A percentile compares a stretch with the other conserved stretches of the same genome.
phyloP scores from a whole-genome alignment of 768 basidiomycete genomes.

The Rhizopogon sp. region DNA sequence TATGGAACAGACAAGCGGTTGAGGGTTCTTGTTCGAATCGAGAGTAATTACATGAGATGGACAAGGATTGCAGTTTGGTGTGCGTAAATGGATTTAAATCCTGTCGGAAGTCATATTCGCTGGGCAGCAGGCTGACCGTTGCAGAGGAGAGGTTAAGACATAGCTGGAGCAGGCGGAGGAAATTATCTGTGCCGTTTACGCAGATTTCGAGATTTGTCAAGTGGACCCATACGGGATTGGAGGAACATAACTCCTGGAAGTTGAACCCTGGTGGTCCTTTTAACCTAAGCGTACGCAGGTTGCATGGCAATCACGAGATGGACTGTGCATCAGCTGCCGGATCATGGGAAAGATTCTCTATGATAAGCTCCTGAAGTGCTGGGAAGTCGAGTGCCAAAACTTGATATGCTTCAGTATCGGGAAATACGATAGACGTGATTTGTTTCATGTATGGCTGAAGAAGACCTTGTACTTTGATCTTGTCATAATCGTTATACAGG shows the following conservation, averaged over 20 bases:
- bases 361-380: conserved; percentile 14
- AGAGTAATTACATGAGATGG: too few species aligned
- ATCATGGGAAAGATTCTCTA: neutral
- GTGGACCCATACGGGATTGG: conserved; percentile 15
- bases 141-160: conserved; percentile 14
- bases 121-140: conserved; percentile 2
- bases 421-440: conserved; percentile 5
- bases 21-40: too few species aligned
- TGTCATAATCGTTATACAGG: conserved; percentile 7
- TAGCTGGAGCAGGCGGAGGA: conserved; percentile 10
- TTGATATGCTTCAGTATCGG: conserved; percentile 11
- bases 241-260: conserved; percentile 1
- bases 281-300: conserved; percentile 10
- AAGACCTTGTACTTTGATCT: neutral
- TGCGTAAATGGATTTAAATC: conserved; percentile 4
- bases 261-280: neutral
- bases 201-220: conserved; percentile 11
- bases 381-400: conserved; percentile 14
- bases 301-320: neutral
- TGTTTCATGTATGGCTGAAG: conserved; percentile 14
- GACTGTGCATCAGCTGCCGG: conserved; percentile 2
- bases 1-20: too few species aligned
- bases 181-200: neutral
- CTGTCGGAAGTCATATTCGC: neutral
- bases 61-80: too few species aligned